A percentile compares a stretch with the other conserved stretches of the same genome.
Conservation (phyloP, 2,329 filamentous ascomycete genomes). For the Rhynchosporium graminicola region DNA sequence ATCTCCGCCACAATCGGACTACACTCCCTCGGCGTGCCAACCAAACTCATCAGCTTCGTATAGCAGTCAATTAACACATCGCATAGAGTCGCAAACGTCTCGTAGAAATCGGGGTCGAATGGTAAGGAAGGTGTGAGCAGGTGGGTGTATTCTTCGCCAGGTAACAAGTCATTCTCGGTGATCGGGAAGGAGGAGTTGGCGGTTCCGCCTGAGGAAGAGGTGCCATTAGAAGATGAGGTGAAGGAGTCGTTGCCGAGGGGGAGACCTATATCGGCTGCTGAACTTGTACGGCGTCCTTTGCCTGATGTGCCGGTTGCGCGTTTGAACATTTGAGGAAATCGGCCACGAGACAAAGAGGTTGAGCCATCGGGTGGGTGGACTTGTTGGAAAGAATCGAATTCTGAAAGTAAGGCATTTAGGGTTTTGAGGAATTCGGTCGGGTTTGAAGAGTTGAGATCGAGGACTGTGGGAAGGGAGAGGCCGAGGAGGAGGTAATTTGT, state of each 20-base stretch:
- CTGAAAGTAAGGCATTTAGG: slow-evolving; percentile 79
- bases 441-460: slow-evolving; percentile 81
- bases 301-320: slow-evolving; percentile 53
- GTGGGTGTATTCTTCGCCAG: slow-evolving; percentile 85
- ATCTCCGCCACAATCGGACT: slow-evolving; percentile 72
- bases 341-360: slow-evolving; percentile 70
- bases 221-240: slow-evolving; percentile 49
- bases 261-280: slow-evolving; percentile 59
- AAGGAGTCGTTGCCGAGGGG: slow-evolving; percentile 51
- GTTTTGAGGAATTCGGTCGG: slow-evolving; percentile 84
- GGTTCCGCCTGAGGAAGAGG: slow-evolving; percentile 41
- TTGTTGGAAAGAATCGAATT: slow-evolving; percentile 93
- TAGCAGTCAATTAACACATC: slow-evolving; percentile 95
- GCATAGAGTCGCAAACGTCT: slow-evolving; percentile 93
- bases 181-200: slow-evolving; percentile 49
- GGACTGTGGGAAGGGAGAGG: slow-evolving; percentile 83
- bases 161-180: slow-evolving; percentile 66
- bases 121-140: slow-evolving; percentile 89
- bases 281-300: slow-evolving; percentile 60
- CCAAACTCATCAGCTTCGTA: slow-evolving; percentile 70
- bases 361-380: slow-evolving; percentile 78
- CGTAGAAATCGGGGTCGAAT: slow-evolving; percentile 96
- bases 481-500: slow-evolving; percentile 93
- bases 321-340: slow-evolving; percentile 83
- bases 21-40: slow-evolving; percentile 75